These are phyloP conservation scores for Lichtheimia ramosa DNA, from an alignment of 371 early-diverging fungal genomes.

Conservation along the genomic window DNA sequence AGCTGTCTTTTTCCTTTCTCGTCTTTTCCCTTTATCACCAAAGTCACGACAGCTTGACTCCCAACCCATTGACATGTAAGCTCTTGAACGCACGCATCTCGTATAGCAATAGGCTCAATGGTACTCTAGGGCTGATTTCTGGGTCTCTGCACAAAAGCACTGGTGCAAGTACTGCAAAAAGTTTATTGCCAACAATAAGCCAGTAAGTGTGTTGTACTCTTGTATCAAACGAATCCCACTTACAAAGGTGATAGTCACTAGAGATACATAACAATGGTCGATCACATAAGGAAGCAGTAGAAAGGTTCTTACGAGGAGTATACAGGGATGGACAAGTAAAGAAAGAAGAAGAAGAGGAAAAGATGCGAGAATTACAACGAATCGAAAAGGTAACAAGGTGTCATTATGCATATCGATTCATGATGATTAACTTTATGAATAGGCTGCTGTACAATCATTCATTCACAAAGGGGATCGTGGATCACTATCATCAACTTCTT, in stretches of 20 bases:
- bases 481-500: background rate
- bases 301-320: constrained; percentile 64
- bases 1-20: no score
- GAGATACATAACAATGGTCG: constrained; percentile 65
- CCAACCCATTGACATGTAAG: no score
- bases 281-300: constrained; percentile 72
- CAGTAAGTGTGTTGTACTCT: constrained; percentile 44
- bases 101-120: no score
- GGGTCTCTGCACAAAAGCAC: constrained; percentile 72
- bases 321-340: constrained; percentile 61
- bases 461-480: background rate
- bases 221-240: no score
- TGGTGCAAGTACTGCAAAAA: constrained; percentile 80
- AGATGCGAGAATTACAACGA: constrained; percentile 56
- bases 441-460: background rate
- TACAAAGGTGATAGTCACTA: constrained; percentile 20
- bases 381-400: constrained; percentile 56
- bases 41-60: no score
- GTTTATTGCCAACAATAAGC: constrained; percentile 72
- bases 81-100: no score
- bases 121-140: constrained; percentile 67
- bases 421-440: background rate
- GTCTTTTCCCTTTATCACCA: no score
- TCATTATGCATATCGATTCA: no score
- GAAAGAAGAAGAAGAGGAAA: constrained; percentile 49